These are phyloP conservation scores for Metschnikowia continentalis DNA, from an alignment of 805 yeast species.

Conservation along the genomic window DNA sequence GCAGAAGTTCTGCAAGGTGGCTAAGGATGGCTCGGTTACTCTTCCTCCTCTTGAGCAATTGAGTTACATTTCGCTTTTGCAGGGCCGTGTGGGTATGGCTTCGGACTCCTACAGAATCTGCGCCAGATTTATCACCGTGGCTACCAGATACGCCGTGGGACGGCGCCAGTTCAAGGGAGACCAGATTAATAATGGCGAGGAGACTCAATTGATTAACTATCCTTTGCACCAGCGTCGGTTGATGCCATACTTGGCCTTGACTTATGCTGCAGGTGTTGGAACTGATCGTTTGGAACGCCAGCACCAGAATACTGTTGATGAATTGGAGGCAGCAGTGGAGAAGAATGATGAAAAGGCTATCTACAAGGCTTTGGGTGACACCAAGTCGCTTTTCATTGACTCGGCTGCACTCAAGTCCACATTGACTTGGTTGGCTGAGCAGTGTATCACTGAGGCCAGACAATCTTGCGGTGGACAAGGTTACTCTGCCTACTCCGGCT, in stretches of 20 bases:
- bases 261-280: constrained; percentile 37
- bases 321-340: constrained; percentile 35
- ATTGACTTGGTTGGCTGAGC: constrained; percentile 42
- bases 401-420: constrained; percentile 44
- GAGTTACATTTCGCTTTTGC: constrained; percentile 40
- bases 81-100: constrained; percentile 45
- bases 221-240: constrained; percentile 45
- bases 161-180: constrained; percentile 42
- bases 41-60: constrained; percentile 46
- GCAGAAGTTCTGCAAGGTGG: constrained; percentile 41
- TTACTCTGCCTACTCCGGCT: constrained; percentile 42
- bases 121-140: constrained; percentile 41
- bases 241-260: constrained; percentile 40
- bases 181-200: constrained; percentile 13
- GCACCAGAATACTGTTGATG: constrained; percentile 26
- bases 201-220: constrained; percentile 41
- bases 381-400: constrained; percentile 42
- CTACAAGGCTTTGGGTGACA: constrained; percentile 30
- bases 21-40: constrained; percentile 36
- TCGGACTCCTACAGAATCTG: constrained; percentile 40
- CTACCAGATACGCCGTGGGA: constrained; percentile 43
- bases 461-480: constrained; percentile 49
- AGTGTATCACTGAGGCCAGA: constrained; percentile 38
- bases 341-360: constrained; percentile 29
- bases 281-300: constrained; percentile 36